Conservation (phyloP, 331 rosid species). For the Stylosanthes scabra region DNA sequence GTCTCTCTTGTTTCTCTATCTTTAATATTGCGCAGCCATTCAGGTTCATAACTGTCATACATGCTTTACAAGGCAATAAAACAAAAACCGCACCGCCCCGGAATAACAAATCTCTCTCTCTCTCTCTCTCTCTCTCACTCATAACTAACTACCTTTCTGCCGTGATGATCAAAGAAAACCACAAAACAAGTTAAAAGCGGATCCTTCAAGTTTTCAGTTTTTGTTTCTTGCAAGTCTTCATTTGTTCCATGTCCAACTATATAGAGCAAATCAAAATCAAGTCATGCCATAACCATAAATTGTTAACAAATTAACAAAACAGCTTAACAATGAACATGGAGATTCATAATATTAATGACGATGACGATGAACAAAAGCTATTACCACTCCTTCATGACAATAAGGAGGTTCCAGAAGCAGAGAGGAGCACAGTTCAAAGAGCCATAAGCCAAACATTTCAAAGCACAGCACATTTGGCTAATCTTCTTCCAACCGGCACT, state of each 20-base stretch:
- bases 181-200: slow-evolving; percentile 28
- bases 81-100: background rate
- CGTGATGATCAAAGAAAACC: slow-evolving; percentile 6
- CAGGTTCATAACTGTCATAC: slow-evolving; percentile 7
- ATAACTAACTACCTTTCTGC: slow-evolving; percentile 18
- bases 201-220: slow-evolving; percentile 32
- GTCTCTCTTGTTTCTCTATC: slow-evolving; percentile 10
- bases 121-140: too few species aligned
- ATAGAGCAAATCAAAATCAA: slow-evolving; percentile 8
- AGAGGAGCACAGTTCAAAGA: slow-evolving; percentile 52
- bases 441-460: slow-evolving; percentile 75
- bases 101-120: background rate
- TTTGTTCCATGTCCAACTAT: background rate
- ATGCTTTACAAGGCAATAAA: slow-evolving; percentile 4
- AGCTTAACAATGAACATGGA: slow-evolving; percentile 47
- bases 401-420: slow-evolving; percentile 30
- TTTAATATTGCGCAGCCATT: background rate
- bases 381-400: slow-evolving; percentile 54
- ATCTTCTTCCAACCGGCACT: slow-evolving; percentile 80
- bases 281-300: slow-evolving; percentile 4
- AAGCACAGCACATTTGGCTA: slow-evolving; percentile 85
- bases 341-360: slow-evolving; percentile 37
- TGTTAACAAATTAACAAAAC: slow-evolving; percentile 13
- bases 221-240: slow-evolving; percentile 58
- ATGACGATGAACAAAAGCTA: slow-evolving; percentile 44